A percentile compares a stretch with the other conserved stretches of the same genome.
Conservation (phyloP, 2,329 filamentous ascomycete species). For the Raffaelea deltoideospora region DNA sequence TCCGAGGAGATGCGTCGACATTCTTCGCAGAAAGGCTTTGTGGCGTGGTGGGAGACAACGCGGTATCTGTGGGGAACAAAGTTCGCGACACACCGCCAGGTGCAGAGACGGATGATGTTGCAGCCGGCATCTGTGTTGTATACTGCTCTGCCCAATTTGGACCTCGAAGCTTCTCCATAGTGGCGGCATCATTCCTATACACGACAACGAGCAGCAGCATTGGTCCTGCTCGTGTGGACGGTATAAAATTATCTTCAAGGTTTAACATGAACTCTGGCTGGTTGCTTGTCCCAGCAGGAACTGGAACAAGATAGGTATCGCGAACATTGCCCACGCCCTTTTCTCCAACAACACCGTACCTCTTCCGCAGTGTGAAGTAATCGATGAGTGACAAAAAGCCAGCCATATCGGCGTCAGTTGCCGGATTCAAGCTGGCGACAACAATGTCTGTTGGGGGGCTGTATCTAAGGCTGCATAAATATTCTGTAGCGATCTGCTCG, state of each 20-base stretch:
- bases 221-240: constrained; percentile 54
- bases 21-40: too few species aligned
- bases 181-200: constrained; percentile 45
- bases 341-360: constrained; percentile 79
- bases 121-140: constrained; percentile 14
- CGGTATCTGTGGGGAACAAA: too few species aligned
- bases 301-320: constrained; percentile 82
- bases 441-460: constrained; percentile 71
- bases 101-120: constrained; percentile 13
- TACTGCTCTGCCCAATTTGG: constrained; percentile 16
- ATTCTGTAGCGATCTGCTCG: constrained; percentile 71
- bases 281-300: constrained; percentile 53
- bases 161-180: constrained; percentile 21
- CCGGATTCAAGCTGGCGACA: constrained; percentile 56
- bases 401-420: constrained; percentile 41
- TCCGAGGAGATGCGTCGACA: too few species aligned
- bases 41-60: too few species aligned
- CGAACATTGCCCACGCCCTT: constrained; percentile 61
- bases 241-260: constrained; percentile 70
- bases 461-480: constrained; percentile 75
- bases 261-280: constrained; percentile 81
- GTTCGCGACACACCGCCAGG: too few species aligned
- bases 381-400: constrained; percentile 67
- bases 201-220: constrained; percentile 77
- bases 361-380: constrained; percentile 69